Evolutionary conservation across 352 stramenopile species (phyloP), one percentile per base, ranked within the genome.

Genomic region (Globisporangium yorkense): DNA sequence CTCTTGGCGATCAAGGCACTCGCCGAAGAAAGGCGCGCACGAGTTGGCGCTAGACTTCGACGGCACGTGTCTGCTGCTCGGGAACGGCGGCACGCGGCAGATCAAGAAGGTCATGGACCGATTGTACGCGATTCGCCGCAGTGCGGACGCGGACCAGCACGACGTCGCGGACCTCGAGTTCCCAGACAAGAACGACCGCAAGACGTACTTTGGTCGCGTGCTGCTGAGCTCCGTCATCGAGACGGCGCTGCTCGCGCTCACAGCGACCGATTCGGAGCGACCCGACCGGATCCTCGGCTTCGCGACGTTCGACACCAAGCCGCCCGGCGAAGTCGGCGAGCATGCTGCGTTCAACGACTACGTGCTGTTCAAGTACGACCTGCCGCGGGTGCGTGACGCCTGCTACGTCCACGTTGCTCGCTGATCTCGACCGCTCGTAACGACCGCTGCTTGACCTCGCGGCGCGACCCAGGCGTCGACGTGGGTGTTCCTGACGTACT

Each of bases 171-270:
- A 92, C 56, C 57, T 93, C 16, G 76, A 88, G 10, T 68, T 75
- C 31, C 84, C 84, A 18, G 76, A 75, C 51, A 72, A 79, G 49
- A 71, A 77, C 35, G 70, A 70, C 47, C 81, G 83, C 45, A 79
- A 80, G 54, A 66, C 54, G 44, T 80, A 88, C 61, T 93, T 90
- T 56, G 84, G 81, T 21, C 68, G 74, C 27, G 56, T 75, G 31
- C 63, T 83, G 43, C 51, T 88, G 1, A 75, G 72, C 40, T 54
- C 72, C 10, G 62, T 91, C 5, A 89, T 93, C 41, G 84, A 93
- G 65, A 90, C 84, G 13, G 85, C 76, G 5, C 75, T 83, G 59
- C 57, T 93, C 29, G 74, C 81, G 10, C 68, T 93, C 51, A 92
- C 77, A 31, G 75, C 77, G 8, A 78, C 68, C 0, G 83, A 91